Conservation (phyloP, 257 asterid species). For the Solanum pinnatisectum region DNA sequence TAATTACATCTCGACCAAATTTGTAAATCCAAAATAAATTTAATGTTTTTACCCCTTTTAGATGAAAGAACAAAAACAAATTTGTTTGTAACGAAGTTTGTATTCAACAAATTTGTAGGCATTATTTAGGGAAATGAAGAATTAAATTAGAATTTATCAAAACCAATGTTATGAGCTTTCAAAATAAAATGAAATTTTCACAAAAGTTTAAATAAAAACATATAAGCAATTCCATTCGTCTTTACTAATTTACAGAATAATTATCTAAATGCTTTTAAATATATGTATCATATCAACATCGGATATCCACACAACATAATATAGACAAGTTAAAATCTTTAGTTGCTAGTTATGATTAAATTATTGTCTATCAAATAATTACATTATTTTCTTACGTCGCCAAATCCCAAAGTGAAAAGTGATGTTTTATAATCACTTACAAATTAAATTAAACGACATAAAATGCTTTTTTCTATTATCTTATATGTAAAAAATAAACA, state of each 20-base stretch:
- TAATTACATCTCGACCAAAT: not conserved
- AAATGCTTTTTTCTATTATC: fast-evolving
- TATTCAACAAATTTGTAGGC: not conserved
- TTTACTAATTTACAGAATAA: not conserved
- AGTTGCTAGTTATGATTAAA: not conserved
- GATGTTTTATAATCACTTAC: not conserved
- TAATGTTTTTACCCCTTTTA: not conserved
- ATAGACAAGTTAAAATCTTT: fast-evolving
- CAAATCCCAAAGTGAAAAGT: not conserved
- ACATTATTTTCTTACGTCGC: not conserved
- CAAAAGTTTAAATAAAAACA: too few species aligned
- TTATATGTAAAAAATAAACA: too few species aligned
- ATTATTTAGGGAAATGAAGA: not conserved
- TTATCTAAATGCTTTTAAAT: not conserved
- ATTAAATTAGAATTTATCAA: not conserved
- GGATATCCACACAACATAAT: not conserved
- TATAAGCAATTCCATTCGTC: not conserved
- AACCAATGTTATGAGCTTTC: not conserved
- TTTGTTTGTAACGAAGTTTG: not conserved
- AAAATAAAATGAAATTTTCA: too few species aligned
- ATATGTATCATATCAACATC: not conserved
- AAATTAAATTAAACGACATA: not conserved
- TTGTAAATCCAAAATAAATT: not conserved
- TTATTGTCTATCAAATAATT: not conserved
- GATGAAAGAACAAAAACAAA: not conserved